Percentiles rank a stretch among this genome's conserved stretches.
Evolutionary conservation across 306 rosid species (phyloP).

Genomic region (Glycine soja): DNA sequence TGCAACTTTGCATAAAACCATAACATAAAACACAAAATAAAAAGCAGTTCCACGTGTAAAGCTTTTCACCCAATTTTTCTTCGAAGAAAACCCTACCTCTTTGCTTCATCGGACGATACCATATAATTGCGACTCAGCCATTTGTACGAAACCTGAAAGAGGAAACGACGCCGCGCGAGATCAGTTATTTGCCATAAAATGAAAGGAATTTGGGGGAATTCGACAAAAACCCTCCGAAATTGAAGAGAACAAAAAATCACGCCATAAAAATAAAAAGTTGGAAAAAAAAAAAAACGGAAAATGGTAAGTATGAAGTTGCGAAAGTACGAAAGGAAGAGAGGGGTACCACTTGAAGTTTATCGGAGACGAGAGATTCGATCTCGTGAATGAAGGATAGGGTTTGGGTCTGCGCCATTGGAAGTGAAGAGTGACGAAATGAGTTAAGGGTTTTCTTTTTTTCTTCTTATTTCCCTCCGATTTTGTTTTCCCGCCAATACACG

Average conservation of each 20-base stretch:
- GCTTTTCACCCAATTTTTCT: background rate
- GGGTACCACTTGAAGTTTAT: constrained; percentile 86
- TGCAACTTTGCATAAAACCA: constrained; percentile 38
- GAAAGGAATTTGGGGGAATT: background rate
- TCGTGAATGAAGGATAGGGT: constrained; percentile 70
- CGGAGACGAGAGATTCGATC: constrained; percentile 75
- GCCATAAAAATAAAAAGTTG: background rate
- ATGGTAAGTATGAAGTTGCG: background rate
- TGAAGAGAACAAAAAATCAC: background rate
- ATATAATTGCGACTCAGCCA: constrained; percentile 96
- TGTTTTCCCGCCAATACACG: constrained; percentile 54
- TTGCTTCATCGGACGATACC: constrained; percentile 82
- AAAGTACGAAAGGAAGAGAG: background rate
- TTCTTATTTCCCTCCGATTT: constrained; percentile 14
- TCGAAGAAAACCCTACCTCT: constrained; percentile 57
- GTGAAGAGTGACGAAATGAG: background rate
- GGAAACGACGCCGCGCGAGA: background rate
- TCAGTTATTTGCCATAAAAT: background rate
- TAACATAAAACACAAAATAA: background rate
- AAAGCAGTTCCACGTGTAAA: constrained; percentile 5
- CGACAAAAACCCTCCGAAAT: constrained; percentile 21
- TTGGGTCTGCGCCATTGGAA: constrained; percentile 61
- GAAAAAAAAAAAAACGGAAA: background rate
- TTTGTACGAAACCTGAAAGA: constrained; percentile 87
- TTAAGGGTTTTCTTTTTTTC: constrained; percentile 32